Evolutionary conservation across 176 grass and related monocot genomes (phyloP), one percentile per base, ranked within the genome.

Genomic region (Melocanna baccifera): DNA sequence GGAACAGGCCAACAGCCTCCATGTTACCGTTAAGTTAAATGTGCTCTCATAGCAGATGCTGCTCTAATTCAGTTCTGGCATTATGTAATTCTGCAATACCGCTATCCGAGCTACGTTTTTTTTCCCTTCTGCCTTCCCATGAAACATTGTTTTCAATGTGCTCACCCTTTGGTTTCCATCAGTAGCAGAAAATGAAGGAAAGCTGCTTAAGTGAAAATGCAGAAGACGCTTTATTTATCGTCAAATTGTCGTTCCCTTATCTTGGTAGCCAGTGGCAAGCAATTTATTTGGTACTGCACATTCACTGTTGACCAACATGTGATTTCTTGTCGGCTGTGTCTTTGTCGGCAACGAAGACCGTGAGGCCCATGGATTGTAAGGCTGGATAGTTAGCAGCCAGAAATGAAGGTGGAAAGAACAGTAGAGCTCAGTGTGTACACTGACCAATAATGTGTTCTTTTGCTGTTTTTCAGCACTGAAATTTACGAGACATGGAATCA

Each of bases 1-100:
- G 81, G 78, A 78, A 23, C 64, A 0, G 73, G 85, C 23, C 91
- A 88, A 59, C 87, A 50, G 13, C 84, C 87, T 50, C 80, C 66
- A 12, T 87, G 87, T 70, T 94, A 88, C 80, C 89, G 71, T 73
- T 91, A n/a, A n/a, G n/a, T n/a, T n/a, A 47, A 23, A n/a, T 81
- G 29, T 62, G 66, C 34, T 77, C 62, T 62, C 37, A 26, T 32
- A 34, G 61, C 1, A 62, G 67, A 28, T n/a, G 47, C 51, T 29
- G 11, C 80, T 77, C 55, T 30, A 20, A 25, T 43, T 68, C 41
- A 63, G 68, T 74, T 61, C 13, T 79, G 63, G 63, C 12, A 45
- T 73, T 41, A 26, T 75, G 26, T 84, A 70, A 61, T 83, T 41
- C 42, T 84, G 43, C 32, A 51, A 63, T 79, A 40, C 30, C 1